Conservation (phyloP, 2,329 filamentous ascomycete species). For the Colletotrichum liriopes region DNA sequence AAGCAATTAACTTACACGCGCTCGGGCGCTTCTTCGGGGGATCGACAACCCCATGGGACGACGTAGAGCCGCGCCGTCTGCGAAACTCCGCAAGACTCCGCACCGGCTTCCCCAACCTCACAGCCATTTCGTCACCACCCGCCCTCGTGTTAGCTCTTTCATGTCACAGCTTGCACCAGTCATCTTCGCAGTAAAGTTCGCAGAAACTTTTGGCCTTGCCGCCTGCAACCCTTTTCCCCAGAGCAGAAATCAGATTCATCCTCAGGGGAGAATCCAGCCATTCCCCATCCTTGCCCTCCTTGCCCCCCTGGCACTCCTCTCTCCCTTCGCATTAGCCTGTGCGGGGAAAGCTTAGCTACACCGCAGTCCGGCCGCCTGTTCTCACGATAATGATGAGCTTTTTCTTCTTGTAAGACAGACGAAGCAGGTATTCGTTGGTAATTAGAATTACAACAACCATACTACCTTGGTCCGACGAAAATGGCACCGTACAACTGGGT, state of each 20-base stretch:
- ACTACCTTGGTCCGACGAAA: background rate
- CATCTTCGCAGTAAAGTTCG: constrained; percentile 17
- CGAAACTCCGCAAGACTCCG: constrained; percentile 39
- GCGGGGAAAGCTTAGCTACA: constrained; percentile 39
- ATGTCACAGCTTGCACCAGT: constrained; percentile 1
- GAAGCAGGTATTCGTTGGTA: background rate
- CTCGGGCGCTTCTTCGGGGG: constrained; percentile 15
- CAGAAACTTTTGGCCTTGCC: constrained; percentile 1
- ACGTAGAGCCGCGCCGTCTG: constrained; percentile 17
- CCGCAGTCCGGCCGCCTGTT: constrained; percentile 12
- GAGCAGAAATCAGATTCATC: background rate
- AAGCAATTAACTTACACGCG: constrained; percentile 20
- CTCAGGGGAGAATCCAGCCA: background rate
- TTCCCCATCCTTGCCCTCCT: background rate
- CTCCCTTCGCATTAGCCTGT: constrained; percentile 4
- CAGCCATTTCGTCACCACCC: constrained; percentile 29
- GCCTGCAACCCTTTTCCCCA: background rate
- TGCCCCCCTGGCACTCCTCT: background rate
- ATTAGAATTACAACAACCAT: background rate
- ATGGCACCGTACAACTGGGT: constrained; percentile 21
- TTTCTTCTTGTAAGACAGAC: constrained; percentile 10
- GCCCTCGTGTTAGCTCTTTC: background rate
- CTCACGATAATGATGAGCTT: constrained; percentile 6
- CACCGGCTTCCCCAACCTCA: constrained; percentile 21
- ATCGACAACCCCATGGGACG: constrained; percentile 23